These are phyloP conservation scores for Fragaria ananassa DNA, from an alignment of 306 rosid species.

Conservation along the genomic window DNA sequence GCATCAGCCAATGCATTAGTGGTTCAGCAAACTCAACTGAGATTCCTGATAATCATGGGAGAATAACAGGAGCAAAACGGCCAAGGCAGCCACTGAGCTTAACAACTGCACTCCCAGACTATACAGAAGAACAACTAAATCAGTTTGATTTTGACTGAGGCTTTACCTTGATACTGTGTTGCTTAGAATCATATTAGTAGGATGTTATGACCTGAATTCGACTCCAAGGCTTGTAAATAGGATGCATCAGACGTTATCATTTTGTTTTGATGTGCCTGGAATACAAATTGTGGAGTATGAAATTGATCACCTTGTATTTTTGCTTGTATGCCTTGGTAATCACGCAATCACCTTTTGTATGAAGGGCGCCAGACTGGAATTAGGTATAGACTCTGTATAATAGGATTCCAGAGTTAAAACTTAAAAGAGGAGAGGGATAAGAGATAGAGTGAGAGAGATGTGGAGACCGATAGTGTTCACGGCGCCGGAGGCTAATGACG, in stretches of 20 bases:
- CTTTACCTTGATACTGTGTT: not conserved
- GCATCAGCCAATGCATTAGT: not conserved
- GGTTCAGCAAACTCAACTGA: constrained; percentile 20
- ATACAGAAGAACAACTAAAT: constrained; percentile 92
- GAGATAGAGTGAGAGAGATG: not conserved
- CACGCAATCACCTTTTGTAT: too few species aligned
- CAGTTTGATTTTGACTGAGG: constrained; percentile 61
- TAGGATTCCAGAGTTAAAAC: too few species aligned
- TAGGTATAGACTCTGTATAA: too few species aligned
- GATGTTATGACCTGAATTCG: not conserved
- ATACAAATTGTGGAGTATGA: not conserved
- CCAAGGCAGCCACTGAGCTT: constrained; percentile 25
- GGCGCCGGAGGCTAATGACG: too few species aligned
- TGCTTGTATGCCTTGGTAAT: too few species aligned
- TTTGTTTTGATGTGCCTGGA: not conserved
- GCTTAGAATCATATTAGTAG: not conserved
- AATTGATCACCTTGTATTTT: not conserved
- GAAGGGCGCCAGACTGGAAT: too few species aligned
- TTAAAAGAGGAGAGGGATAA: too few species aligned
- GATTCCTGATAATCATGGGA: constrained; percentile 23
- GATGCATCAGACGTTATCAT: not conserved
- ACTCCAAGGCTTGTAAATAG: not conserved
- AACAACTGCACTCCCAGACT: constrained; percentile 42
- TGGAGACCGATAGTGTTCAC: too few species aligned
- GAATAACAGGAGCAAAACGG: constrained; percentile 15